Evolutionary conservation across 208 protist species (phyloP), one percentile per base, ranked within the genome.

Genomic region (Porcisia hertigi): DNA sequence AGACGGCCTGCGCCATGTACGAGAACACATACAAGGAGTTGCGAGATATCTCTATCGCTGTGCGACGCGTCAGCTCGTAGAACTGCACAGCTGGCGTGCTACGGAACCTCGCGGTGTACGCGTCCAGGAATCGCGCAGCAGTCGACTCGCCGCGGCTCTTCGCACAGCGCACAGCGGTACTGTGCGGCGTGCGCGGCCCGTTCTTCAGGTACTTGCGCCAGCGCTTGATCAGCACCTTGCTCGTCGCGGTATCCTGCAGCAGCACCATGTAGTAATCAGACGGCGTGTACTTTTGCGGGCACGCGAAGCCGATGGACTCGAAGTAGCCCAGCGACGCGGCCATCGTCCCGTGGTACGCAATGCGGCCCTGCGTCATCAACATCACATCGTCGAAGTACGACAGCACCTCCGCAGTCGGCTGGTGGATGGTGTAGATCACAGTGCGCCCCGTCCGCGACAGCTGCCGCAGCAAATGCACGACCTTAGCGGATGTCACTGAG

Each of bases 391-490:
- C 96, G 86, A 99, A 98, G 70, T 90, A 81, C 20, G 54, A 77
- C 64, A 98, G 94, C 66, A 98, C 86, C 65, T 97, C 91, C 11
- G 89, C 86, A 5, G 88, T 91, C n/a, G 98, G 98, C 86, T 98
- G 97, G 74, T 99, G 98, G 79, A 99, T 98, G 36, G 94, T 98
- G 79, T 89, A 92, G 39, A 98, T 88, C 30, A 99, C 84, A 36
- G 96, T 98, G 69, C 94, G 84, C 45, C 91, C 94, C 49, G 74
- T 78, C 60, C 78, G 86, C 36, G 95, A 82, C 54, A 99, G 81
- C 36, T 88, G 79, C 14, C 85, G 86, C 43, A 98, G 72, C 57
- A 90, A 81, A 45, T 95, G 80, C 30, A 97, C 88, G 36, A 98
- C 82, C 60, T 88, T 90, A n/a, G 81, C 87, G 9, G 96, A 96